These are phyloP conservation scores for Capillidium heterosporum DNA, from an alignment of 371 early-diverging fungal species.

Conservation along the genomic window DNA sequence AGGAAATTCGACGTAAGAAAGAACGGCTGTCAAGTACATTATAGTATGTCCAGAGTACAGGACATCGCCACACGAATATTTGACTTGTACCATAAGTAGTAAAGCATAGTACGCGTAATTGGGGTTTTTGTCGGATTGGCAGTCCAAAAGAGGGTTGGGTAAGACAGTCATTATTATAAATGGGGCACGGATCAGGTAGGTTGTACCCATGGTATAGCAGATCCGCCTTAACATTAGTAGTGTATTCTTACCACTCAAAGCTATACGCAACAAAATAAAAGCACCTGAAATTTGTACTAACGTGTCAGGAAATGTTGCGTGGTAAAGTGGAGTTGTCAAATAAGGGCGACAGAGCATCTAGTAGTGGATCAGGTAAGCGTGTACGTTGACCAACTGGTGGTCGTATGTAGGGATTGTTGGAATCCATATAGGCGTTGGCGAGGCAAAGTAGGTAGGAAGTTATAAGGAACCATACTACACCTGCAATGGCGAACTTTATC, in stretches of 20 bases:
- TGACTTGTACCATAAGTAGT: background rate
- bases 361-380: background rate
- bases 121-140: background rate
- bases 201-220: background rate
- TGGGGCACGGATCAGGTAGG: background rate
- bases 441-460: background rate
- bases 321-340: background rate
- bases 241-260: background rate
- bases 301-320: background rate
- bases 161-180: slow-evolving; percentile 1
- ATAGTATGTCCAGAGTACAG: slow-evolving; percentile 5
- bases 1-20: background rate
- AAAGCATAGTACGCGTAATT: background rate
- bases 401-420: background rate
- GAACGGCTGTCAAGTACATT: background rate
- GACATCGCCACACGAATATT: slow-evolving; percentile 1
- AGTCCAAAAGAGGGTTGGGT: background rate
- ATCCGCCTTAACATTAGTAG: background rate
- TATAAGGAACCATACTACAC: background rate
- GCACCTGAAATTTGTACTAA: background rate
- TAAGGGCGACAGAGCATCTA: background rate
- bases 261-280: background rate
- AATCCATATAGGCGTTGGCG: background rate
- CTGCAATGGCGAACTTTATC: background rate
- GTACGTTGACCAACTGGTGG: background rate